Evolutionary conservation across 179 eudicot species (phyloP).

Genomic region (Beta macrorhiza): DNA sequence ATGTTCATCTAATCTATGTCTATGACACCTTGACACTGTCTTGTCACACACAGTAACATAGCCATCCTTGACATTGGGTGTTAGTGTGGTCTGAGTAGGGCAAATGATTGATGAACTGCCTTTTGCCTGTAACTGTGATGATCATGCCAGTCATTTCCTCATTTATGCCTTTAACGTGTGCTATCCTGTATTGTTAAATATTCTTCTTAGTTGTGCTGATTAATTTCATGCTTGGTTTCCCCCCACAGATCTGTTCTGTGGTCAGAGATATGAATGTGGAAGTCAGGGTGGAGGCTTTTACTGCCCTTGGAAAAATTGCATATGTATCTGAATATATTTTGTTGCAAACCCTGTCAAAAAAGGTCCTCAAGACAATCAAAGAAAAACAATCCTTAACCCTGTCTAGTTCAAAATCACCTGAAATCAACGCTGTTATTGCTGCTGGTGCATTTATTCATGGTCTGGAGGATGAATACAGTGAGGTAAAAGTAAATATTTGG

Average conservation of each 20-base stretch:
- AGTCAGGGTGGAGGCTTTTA: constrained; percentile 71
- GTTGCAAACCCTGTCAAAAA: constrained; percentile 71
- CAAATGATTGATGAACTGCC: not conserved
- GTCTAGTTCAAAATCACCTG: constrained; percentile 34
- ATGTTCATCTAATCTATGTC: not conserved
- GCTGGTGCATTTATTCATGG: constrained; percentile 90
- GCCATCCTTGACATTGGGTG: not conserved
- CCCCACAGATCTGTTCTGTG: constrained; percentile 72
- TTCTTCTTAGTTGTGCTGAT: constrained; percentile 11
- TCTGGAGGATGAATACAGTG: constrained; percentile 82
- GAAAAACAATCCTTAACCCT: constrained; percentile 41
- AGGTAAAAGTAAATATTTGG: constrained; percentile 42
- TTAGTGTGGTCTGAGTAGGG: not conserved
- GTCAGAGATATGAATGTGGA: constrained; percentile 81
- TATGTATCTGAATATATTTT: constrained; percentile 65
- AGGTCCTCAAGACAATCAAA: constrained; percentile 35
- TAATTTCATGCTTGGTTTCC: constrained; percentile 16
- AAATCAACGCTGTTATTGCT: constrained; percentile 47
- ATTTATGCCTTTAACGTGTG: not conserved
- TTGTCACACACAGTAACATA: not conserved
- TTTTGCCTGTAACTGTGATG: constrained; percentile 10
- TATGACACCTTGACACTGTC: not conserved
- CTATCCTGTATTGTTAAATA: not conserved
- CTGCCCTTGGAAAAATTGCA: constrained; percentile 62
- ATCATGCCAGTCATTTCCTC: not conserved